These are phyloP conservation scores for Amanita muscaria DNA, from an alignment of 768 basidiomycete genomes.

Conservation along the genomic window DNA sequence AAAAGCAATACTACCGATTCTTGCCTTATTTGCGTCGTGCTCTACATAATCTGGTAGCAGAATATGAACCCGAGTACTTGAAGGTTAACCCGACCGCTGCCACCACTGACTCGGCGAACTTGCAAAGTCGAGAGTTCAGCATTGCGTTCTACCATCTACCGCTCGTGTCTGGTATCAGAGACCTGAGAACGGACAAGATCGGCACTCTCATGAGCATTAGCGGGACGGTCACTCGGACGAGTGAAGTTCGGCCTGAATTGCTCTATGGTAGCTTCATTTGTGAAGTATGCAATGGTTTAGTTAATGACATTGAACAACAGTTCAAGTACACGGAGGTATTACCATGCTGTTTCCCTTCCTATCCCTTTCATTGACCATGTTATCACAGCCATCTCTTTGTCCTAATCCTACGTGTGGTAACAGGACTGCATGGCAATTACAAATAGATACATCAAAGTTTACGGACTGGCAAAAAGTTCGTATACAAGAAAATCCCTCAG, in stretches of 20 bases:
- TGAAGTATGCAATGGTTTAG: conserved; percentile 75
- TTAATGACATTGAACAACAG: conserved; percentile 95
- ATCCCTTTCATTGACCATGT: conserved; percentile 9
- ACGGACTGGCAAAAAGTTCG: conserved; percentile 99
- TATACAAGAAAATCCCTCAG: conserved; percentile 97
- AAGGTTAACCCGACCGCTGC: conserved; percentile 91
- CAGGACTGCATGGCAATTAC: conserved; percentile 82
- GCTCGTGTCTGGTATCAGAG: conserved; percentile 89
- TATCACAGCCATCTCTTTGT: conserved; percentile 74
- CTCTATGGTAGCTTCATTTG: conserved; percentile 92
- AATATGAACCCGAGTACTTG: conserved; percentile 89
- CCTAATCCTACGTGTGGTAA: conserved; percentile 94
- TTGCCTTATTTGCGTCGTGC: conserved; percentile 90
- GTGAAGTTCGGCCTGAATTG: conserved; percentile 93
- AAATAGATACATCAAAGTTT: conserved; percentile 94
- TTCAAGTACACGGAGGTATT: conserved; percentile 97
- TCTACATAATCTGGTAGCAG: conserved; percentile 79
- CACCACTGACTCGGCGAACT: conserved; percentile 76
- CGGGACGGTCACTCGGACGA: conserved; percentile 95
- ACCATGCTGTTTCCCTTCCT: conserved; percentile 1
- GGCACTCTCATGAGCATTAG: conserved; percentile 92
- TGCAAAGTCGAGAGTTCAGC: conserved; percentile 88
- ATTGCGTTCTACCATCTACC: conserved; percentile 95
- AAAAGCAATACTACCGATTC: conserved; percentile 94
- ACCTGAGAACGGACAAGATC: conserved; percentile 87